Conservation (phyloP, 75 land plant genomes). For the Pinus tabuliformis region DNA sequence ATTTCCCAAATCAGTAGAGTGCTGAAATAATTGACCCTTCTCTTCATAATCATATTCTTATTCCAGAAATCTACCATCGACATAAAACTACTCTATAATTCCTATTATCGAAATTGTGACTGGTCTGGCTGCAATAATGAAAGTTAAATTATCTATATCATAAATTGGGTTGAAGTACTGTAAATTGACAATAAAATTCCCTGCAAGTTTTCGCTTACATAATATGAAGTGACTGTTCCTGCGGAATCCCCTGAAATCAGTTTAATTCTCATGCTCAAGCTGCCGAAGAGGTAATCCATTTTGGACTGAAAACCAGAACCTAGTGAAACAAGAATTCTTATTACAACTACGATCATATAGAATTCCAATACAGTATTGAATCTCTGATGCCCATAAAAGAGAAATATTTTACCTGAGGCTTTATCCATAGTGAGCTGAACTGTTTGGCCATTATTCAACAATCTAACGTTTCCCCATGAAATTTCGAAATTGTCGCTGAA, state of each 20-base stretch:
- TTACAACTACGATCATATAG: not conserved
- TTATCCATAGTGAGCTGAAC: slow-evolving; percentile 1
- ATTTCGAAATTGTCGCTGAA: not conserved
- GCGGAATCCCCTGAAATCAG: slow-evolving; percentile 31
- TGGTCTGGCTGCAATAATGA: too few species aligned
- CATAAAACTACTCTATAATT: too few species aligned
- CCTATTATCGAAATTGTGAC: not conserved
- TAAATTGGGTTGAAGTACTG: not conserved
- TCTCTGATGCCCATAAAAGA: not conserved
- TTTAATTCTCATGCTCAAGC: slow-evolving; percentile 43
- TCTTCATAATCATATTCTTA: too few species aligned
- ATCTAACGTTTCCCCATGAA: slow-evolving; percentile 1
- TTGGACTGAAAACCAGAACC: slow-evolving; percentile 59
- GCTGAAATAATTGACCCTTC: too few species aligned
- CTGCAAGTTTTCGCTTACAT: slow-evolving; percentile 27
- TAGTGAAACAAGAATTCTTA: slow-evolving; percentile 5
- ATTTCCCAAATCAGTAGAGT: too few species aligned
- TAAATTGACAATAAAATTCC: not conserved
- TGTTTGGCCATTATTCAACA: not conserved
- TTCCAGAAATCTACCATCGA: too few species aligned
- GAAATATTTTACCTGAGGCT: not conserved
- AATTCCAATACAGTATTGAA: not conserved
- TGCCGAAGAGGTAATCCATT: slow-evolving; percentile 38
- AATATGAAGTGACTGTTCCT: slow-evolving; percentile 59
- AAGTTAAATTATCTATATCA: too few species aligned